These are phyloP conservation scores for Fraxinus quadrangulata DNA, from an alignment of 257 asterid species.

Conservation along the genomic window DNA sequence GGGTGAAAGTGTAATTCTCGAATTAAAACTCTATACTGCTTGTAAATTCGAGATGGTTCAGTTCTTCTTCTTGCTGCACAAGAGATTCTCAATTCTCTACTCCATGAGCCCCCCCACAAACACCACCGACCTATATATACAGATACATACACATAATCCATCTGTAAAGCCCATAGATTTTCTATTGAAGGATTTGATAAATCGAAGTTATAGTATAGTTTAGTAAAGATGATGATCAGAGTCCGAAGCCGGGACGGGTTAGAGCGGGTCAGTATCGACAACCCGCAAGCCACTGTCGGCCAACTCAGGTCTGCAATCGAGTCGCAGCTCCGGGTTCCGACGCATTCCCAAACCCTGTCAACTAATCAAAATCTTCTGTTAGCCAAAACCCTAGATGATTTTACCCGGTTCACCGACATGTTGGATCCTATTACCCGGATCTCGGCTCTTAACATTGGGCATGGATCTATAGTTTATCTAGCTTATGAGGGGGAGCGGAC, in stretches of 20 bases:
- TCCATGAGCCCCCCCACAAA: neutral
- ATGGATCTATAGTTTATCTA: conserved; percentile 80
- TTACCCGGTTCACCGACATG: conserved; percentile 68
- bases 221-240: conserved; percentile 81
- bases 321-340: conserved; percentile 79
- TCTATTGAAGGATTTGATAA: neutral
- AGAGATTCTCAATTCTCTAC: conserved; percentile 1
- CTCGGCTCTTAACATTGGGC: conserved; percentile 54
- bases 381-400: conserved; percentile 67
- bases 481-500: conserved; percentile 87
- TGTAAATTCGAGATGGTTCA: neutral
- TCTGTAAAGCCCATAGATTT: neutral
- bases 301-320: conserved; percentile 69
- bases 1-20: too few species aligned
- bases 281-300: conserved; percentile 63
- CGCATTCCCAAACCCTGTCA: conserved; percentile 75
- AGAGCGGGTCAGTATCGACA: conserved; percentile 82
- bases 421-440: conserved; percentile 48
- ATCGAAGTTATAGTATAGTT: neutral
- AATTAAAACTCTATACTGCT: too few species aligned
- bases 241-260: conserved; percentile 97
- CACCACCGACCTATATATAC: neutral
- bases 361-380: conserved; percentile 79
- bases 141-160: neutral
- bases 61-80: conserved; percentile 22